Evolutionary conservation across 208 protist species (phyloP).

Genomic region (Histomonas meleagridis): DNA sequence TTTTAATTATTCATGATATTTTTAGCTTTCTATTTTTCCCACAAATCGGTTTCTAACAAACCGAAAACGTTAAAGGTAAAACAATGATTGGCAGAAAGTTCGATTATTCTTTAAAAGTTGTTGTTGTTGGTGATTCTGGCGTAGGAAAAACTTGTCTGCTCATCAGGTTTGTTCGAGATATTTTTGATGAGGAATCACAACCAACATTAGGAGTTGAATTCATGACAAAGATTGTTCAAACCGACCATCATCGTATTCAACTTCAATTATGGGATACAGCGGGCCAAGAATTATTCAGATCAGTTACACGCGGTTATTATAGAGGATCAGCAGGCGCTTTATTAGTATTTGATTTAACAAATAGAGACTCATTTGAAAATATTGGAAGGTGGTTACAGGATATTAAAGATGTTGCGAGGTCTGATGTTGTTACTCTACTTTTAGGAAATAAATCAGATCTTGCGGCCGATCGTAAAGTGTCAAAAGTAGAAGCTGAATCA

Average conservation of each 20-base stretch:
- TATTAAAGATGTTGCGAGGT: not conserved
- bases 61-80: too few relatives aligned
- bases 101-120: constrained; percentile 4
- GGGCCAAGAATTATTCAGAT: constrained; percentile 4
- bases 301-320: constrained; percentile 3
- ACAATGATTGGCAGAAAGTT: not conserved
- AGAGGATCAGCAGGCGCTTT: not conserved
- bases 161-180: not conserved
- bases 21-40: too few relatives aligned
- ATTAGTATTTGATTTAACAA: constrained; percentile 14
- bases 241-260: not conserved
- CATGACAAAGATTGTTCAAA: not conserved
- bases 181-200: not conserved
- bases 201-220: constrained; percentile 32
- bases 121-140: constrained; percentile 20
- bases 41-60: too few relatives aligned
- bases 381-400: not conserved
- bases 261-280: constrained; percentile 32
- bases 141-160: constrained; percentile 10
- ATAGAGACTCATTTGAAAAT: constrained; percentile 1
- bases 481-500: constrained; percentile 45
- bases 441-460: constrained; percentile 57
- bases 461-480: constrained; percentile 47
- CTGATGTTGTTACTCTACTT: not conserved
- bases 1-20: too few relatives aligned